Conservation (phyloP, 2,329 filamentous ascomycete species). For the Epichloe uncinata region DNA sequence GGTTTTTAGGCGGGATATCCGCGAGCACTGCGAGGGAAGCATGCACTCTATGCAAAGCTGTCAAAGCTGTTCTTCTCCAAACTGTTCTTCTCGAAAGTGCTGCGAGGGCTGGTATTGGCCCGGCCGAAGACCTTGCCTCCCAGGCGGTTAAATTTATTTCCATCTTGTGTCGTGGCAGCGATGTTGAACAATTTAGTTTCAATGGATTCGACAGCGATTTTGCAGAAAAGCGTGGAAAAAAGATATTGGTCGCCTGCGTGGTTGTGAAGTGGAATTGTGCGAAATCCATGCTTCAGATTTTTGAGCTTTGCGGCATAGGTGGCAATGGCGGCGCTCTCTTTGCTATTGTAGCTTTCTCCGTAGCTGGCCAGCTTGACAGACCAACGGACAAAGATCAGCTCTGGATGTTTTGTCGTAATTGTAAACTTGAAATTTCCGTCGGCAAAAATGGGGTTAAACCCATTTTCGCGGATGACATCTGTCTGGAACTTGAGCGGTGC, state of each 20-base stretch:
- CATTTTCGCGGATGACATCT: slow-evolving; percentile 70
- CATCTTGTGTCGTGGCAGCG: slow-evolving; percentile 25
- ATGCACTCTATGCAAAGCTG: slow-evolving; percentile 14
- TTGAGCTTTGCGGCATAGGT: slow-evolving; percentile 87
- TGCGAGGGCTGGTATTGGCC: slow-evolving; percentile 35
- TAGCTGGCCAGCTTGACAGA: slow-evolving; percentile 79
- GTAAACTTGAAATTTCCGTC: slow-evolving; percentile 67
- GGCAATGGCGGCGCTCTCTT: slow-evolving; percentile 53
- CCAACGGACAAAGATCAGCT: slow-evolving; percentile 87
- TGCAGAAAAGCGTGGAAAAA: slow-evolving; percentile 83
- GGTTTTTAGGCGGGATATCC: background rate
- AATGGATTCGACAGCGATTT: slow-evolving; percentile 53
- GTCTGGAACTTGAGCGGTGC: slow-evolving; percentile 68
- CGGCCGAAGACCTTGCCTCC: slow-evolving; percentile 46
- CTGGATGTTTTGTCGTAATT: slow-evolving; percentile 85
- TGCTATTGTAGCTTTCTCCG: slow-evolving; percentile 49
- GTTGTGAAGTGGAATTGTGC: slow-evolving; percentile 81
- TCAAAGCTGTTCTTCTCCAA: slow-evolving; percentile 33
- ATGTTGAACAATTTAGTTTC: slow-evolving; percentile 44
- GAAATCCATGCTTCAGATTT: slow-evolving; percentile 83
- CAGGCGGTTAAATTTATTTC: slow-evolving; percentile 42
- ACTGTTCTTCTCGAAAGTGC: slow-evolving; percentile 39
- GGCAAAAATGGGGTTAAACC: slow-evolving; percentile 76
- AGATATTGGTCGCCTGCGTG: slow-evolving; percentile 82
- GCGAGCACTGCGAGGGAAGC: background rate